phyloP scores from a whole-genome alignment of 495 filamentous ascomycete genomes.

The Platismatia glauca region DNA sequence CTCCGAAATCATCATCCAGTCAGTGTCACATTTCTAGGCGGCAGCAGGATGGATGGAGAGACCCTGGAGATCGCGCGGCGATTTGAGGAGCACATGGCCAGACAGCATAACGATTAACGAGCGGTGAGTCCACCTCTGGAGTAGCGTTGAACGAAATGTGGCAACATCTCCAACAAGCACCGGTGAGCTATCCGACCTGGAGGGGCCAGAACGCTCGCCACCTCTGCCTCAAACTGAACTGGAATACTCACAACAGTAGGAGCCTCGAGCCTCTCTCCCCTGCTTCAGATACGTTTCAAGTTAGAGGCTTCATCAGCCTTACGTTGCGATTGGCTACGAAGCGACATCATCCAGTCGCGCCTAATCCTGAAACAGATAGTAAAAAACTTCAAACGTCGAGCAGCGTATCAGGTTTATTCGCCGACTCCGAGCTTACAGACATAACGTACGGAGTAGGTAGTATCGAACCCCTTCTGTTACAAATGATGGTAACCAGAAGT shows the following conservation, averaged over 20 bases:
- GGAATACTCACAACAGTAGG: neutral
- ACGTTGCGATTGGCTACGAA: constrained; percentile 8
- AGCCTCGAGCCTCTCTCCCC: neutral
- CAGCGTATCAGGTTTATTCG: neutral
- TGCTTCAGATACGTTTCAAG: neutral
- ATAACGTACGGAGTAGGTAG: neutral
- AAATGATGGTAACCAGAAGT: neutral
- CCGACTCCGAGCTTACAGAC: neutral
- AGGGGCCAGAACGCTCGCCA: neutral
- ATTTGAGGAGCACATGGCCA: constrained; percentile 32
- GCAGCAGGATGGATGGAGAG: constrained; percentile 46
- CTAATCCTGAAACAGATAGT: neutral
- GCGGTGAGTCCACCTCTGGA: neutral
- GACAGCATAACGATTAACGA: neutral
- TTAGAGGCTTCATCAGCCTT: neutral
- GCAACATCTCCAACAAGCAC: neutral
- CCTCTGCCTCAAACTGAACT: neutral
- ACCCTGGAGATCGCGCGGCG: constrained; percentile 45
- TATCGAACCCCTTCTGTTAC: constrained; percentile 1
- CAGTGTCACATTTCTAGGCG: constrained; percentile 53
- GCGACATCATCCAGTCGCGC: constrained; percentile 4
- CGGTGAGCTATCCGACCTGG: too few relatives aligned
- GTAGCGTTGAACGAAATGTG: neutral
- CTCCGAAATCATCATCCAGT: too few relatives aligned
- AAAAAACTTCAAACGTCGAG: constrained; percentile 3